A percentile compares a stretch with the other conserved stretches of the same genome.
Conservation (phyloP, 2,329 filamentous ascomycete species). For the Rhexocercosporidium sp. region DNA sequence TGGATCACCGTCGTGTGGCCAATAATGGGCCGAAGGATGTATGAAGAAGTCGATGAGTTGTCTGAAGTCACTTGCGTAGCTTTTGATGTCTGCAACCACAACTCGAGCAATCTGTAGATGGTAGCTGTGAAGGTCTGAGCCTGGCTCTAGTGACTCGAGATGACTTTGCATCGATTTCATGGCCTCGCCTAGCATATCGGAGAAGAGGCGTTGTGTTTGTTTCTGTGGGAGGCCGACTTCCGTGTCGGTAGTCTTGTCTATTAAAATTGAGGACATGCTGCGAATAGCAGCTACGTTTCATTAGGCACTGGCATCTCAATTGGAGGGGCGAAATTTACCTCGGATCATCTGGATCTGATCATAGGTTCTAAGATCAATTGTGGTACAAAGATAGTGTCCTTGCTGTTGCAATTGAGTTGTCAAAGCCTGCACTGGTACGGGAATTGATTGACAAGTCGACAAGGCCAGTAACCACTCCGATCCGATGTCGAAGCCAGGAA, state of each 20-base stretch:
- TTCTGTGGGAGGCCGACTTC: slow-evolving; percentile 25
- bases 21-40: slow-evolving; percentile 34
- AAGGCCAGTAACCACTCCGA: slow-evolving; percentile 60
- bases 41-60: slow-evolving; percentile 37
- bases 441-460: slow-evolving; percentile 49
- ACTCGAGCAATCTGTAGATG: slow-evolving; percentile 35
- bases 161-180: slow-evolving; percentile 36
- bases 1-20: slow-evolving; percentile 39
- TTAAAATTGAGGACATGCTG: slow-evolving; percentile 27
- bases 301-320: not conserved
- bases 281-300: slow-evolving; percentile 19
- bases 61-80: slow-evolving; percentile 35
- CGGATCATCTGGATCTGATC: slow-evolving; percentile 20
- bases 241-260: slow-evolving; percentile 18
- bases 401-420: slow-evolving; percentile 45
- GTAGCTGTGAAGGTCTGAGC: slow-evolving; percentile 25
- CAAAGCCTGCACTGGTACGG: slow-evolving; percentile 42
- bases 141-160: slow-evolving; percentile 31
- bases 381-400: slow-evolving; percentile 22
- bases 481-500: slow-evolving; percentile 46
- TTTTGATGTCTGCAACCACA: slow-evolving; percentile 34
- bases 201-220: slow-evolving; percentile 27
- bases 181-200: slow-evolving; percentile 31
- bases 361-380: not conserved
- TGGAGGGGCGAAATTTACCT: slow-evolving; percentile 8